Percentiles rank a stretch among this genome's conserved stretches.
Conservation (phyloP, 441 rosid genomes). For the Bruguiera hainesii region DNA sequence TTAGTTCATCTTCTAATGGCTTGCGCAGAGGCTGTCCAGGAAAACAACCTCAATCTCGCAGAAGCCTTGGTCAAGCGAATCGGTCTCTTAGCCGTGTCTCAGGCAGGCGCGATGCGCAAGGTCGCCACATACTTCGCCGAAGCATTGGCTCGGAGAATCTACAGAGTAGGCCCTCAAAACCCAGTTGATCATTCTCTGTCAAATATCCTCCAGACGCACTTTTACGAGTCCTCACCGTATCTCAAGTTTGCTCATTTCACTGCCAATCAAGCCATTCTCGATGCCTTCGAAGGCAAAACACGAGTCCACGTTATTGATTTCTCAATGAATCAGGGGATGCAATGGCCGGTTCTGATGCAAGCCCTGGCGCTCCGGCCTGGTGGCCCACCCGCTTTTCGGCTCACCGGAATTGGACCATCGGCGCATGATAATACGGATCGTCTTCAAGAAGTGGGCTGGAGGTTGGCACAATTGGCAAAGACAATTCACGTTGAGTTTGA, state of each 20-base stretch:
- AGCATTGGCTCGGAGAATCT: slow-evolving; percentile 75
- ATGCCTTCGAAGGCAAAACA: slow-evolving; percentile 63
- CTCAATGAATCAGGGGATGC: slow-evolving; percentile 75
- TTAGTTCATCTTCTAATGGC: slow-evolving; percentile 81
- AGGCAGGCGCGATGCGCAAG: slow-evolving; percentile 82
- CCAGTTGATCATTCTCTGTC: slow-evolving; percentile 45
- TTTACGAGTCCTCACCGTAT: slow-evolving; percentile 82
- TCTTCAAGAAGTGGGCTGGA: slow-evolving; percentile 81
- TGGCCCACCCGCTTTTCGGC: slow-evolving; percentile 75
- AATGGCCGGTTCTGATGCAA: slow-evolving; percentile 85
- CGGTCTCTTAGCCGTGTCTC: slow-evolving; percentile 55
- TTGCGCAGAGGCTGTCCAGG: slow-evolving; percentile 79
- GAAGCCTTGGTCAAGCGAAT: slow-evolving; percentile 70
- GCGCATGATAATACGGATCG: slow-evolving; percentile 53
- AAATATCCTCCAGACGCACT: slow-evolving; percentile 77
- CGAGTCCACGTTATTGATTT: slow-evolving; percentile 83
- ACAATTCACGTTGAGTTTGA: slow-evolving; percentile 71
- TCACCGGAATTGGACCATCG: slow-evolving; percentile 83
- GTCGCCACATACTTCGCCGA: slow-evolving; percentile 84
- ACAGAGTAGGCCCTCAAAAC: slow-evolving; percentile 42
- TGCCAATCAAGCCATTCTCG: slow-evolving; percentile 87
- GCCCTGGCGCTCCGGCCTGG: slow-evolving; percentile 74
- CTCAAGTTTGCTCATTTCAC: slow-evolving; percentile 93
- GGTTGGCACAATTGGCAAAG: slow-evolving; percentile 70
- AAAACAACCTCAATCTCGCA: slow-evolving; percentile 45